Evolutionary conservation across 371 early-diverging fungal species (phyloP).

Genomic region (Blakeslea trispora): DNA sequence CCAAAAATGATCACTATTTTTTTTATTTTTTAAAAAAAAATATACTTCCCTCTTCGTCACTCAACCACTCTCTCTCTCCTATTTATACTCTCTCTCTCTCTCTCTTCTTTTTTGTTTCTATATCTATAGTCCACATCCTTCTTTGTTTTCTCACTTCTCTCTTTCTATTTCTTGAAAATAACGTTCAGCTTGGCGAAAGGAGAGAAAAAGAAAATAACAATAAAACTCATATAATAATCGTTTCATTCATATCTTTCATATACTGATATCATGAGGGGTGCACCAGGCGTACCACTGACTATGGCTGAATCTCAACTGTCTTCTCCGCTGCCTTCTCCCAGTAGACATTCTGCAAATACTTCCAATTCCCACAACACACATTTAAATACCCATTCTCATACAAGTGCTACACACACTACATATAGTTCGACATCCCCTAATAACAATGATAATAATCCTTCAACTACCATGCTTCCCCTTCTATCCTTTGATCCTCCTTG

Average conservation of each 20-base stretch:
- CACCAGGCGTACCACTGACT: slow-evolving; percentile 22
- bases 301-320: slow-evolving; percentile 28
- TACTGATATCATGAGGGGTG: slow-evolving; percentile 16
- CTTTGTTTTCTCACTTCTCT: neutral
- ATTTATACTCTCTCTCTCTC: neutral
- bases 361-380: slow-evolving; percentile 1
- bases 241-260: slow-evolving; percentile 1
- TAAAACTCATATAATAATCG: slow-evolving; percentile 1
- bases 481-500: slow-evolving; percentile 16
- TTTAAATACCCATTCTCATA: slow-evolving; percentile 1
- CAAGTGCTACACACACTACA: slow-evolving; percentile 12
- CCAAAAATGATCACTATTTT: too few relatives aligned
- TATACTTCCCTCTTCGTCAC: too few relatives aligned
- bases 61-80: neutral
- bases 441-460: neutral
- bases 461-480: slow-evolving; percentile 14
- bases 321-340: slow-evolving; percentile 30
- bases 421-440: slow-evolving; percentile 13
- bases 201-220: neutral
- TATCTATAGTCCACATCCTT: neutral
- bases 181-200: neutral
- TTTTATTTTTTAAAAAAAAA: too few relatives aligned
- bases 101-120: neutral
- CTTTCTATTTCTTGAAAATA: neutral
- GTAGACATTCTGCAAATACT: slow-evolving; percentile 10